A percentile compares a stretch with the other conserved stretches of the same genome.
Conservation (phyloP, 2,329 filamentous ascomycete species). For the Fusarium sp. region DNA sequence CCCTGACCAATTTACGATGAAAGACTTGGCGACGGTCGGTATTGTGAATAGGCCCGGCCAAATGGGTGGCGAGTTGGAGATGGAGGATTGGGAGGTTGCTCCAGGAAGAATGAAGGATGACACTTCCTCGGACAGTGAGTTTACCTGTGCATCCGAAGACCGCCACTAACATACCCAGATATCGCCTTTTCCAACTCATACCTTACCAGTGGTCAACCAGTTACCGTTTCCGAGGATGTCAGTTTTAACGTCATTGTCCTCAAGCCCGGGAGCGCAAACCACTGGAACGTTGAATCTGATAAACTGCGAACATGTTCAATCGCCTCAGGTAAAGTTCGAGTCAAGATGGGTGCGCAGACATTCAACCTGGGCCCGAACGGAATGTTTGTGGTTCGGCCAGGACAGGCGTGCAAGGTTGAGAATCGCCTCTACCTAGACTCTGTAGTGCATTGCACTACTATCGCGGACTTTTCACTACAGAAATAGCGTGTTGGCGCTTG, state of each 20-base stretch:
- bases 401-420: constrained; percentile 54
- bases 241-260: constrained; percentile 58
- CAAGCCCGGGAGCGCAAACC: constrained; percentile 55
- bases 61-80: constrained; percentile 47
- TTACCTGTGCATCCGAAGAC: background rate
- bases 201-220: constrained; percentile 54
- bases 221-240: constrained; percentile 55
- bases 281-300: constrained; percentile 49
- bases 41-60: constrained; percentile 3
- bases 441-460: constrained; percentile 58
- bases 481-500: constrained; percentile 4
- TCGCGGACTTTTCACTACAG: constrained; percentile 44
- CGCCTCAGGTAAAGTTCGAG: constrained; percentile 57
- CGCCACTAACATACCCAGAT: constrained; percentile 48
- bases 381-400: constrained; percentile 59
- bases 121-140: constrained; percentile 54
- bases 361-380: constrained; percentile 61
- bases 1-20: background rate
- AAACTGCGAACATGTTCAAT: constrained; percentile 58
- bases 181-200: constrained; percentile 61
- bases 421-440: constrained; percentile 62
- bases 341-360: constrained; percentile 54
- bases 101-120: constrained; percentile 57
- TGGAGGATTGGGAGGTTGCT: constrained; percentile 62
- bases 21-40: background rate